Conservation (phyloP, 129 eudicot genomes). For the Erigeron canadensis region DNA sequence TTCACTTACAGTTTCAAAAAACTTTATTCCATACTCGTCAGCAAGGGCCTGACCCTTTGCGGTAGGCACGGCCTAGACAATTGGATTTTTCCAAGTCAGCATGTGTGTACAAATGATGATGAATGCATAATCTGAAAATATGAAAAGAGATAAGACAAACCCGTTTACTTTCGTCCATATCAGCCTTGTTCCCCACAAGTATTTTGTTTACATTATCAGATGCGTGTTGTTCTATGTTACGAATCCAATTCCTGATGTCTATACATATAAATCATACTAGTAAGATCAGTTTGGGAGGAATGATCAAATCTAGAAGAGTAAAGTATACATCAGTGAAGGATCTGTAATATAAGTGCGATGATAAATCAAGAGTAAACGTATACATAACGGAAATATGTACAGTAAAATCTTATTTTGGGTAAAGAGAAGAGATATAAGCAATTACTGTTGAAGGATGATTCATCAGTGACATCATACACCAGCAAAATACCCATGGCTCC, state of each 20-base stretch:
- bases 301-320: not conserved
- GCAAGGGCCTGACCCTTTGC: conserved; percentile 95
- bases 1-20: conserved; percentile 84
- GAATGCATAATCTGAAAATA: not conserved
- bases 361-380: not conserved
- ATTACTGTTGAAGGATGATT: conserved; percentile 85
- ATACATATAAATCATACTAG: conserved; percentile 22
- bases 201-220: conserved; percentile 92
- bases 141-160: conserved; percentile 56
- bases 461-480: conserved; percentile 93
- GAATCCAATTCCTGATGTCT: conserved; percentile 94
- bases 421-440: conserved; percentile 20
- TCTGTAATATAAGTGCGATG: not conserved
- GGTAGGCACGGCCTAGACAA: conserved; percentile 80
- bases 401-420: not conserved
- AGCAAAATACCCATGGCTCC: conserved; percentile 96
- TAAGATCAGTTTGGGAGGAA: conserved; percentile 16
- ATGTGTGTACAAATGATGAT: not conserved
- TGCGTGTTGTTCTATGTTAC: conserved; percentile 93
- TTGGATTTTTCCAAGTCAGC: conserved; percentile 25
- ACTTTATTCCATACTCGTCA: conserved; percentile 91
- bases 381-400: not conserved
- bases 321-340: not conserved
- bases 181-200: conserved; percentile 89
- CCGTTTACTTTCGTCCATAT: conserved; percentile 95